Evolutionary conservation across 495 filamentous ascomycete species (phyloP).

Genomic region (Immersiella caudata): DNA sequence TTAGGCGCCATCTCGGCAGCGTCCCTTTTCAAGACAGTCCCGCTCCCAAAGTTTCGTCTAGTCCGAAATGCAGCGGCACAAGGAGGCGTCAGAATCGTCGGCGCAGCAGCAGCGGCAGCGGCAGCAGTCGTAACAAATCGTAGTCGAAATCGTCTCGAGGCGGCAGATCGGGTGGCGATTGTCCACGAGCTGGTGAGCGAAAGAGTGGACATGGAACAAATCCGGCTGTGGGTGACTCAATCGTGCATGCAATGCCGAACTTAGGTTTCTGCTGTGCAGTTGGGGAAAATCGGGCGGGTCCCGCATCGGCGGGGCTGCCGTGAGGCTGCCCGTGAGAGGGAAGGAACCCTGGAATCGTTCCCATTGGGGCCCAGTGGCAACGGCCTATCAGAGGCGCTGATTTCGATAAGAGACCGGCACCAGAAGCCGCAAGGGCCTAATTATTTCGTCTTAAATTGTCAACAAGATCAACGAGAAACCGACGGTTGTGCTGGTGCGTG

Average conservation of each 20-base stretch:
- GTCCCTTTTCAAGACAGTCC: background rate
- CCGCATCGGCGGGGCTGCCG: conserved; percentile 7
- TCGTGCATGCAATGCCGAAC: conserved; percentile 25
- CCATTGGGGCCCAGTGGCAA: conserved; percentile 5
- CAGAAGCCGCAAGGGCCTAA: background rate
- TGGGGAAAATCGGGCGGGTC: conserved; percentile 28
- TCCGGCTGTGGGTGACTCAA: conserved; percentile 34
- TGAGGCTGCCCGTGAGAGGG: conserved; percentile 20
- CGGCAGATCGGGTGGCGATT: conserved; percentile 32
- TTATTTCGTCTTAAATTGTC: background rate
- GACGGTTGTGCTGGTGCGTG: too few relatives aligned
- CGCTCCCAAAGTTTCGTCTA: background rate
- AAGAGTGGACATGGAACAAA: conserved; percentile 31
- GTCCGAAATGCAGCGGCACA: too few relatives aligned
- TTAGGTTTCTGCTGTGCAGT: background rate
- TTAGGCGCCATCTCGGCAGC: conserved; percentile 42
- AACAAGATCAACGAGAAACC: too few relatives aligned
- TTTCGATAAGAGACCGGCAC: conserved; percentile 4
- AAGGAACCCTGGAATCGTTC: background rate
- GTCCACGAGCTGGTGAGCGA: conserved; percentile 33
- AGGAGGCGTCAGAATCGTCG: background rate
- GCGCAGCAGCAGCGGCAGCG: conserved; percentile 5
- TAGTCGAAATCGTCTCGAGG: conserved; percentile 21
- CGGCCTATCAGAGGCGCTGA: background rate
- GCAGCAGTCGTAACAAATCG: conserved; percentile 16